Base-by-base conservation (phyloP, 192 early-diverging fungal genomes). In the Backusella morwellensis region DNA sequence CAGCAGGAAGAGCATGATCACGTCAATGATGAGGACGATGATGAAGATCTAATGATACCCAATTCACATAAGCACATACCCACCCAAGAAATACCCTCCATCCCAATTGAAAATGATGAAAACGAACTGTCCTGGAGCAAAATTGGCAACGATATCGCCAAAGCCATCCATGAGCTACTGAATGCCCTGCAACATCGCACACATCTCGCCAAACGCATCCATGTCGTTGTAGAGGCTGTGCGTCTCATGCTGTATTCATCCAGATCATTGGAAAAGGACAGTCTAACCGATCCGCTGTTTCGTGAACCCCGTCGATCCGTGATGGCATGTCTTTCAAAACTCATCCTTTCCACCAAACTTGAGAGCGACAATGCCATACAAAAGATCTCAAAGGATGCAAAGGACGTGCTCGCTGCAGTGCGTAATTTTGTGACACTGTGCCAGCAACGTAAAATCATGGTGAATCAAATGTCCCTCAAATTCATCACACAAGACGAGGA, bases 171-270 rank as follows among this genome's bases (percentile, higher is more conserved):
- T 75, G 78, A 85, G 34, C 80, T 92, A 26, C 83, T 84, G n/a
- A 73, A 84, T 4, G 82, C 88, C 6, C n/a, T 63, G 3, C 26
- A 35, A 5, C 83, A 82, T 59, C 67, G 69, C 3, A 85, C 88
- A 67, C 50, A 34, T 5, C 50, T 70, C 19, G 6, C n/a, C 19
- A 35, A 77, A 52, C 5, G 2, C 29, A 35, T 77, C 14, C 38
- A 35, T 1, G 34, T 21, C 0, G 47, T 50, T 4, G 47, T 50
- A 6, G 87, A 90, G 29, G 86, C 93, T 35, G 92, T 98, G 66
- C 89, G 95, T 32, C 87, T 93, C 14, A 93, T 98, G 92, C 85
- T 98, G 29, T 92, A 91, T 68, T 87, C 93, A 19, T 95, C 93
- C 6, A 90, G 90, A 36, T 86, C 90, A 0, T 84, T 91, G 1